A percentile compares a stretch with the other conserved stretches of the same genome.
Evolutionary conservation across 1,284 basidiomycete species (phyloP).

Genomic region (Trichosporon sp.): DNA sequence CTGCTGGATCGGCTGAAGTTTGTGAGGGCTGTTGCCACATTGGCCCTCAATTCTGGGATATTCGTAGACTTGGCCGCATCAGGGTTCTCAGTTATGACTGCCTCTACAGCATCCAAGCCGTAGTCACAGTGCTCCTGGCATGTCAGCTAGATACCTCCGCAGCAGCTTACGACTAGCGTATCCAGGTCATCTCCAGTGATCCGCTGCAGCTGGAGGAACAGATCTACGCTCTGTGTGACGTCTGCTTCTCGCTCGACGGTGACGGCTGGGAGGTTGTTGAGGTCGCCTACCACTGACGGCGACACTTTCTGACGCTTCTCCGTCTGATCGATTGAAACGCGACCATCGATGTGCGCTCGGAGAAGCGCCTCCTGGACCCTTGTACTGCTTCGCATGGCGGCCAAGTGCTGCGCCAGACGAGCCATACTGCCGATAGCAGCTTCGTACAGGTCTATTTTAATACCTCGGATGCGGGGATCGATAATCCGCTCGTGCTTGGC

Average conservation of each 20-base stretch:
- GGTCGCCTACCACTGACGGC: slow-evolving; percentile 43
- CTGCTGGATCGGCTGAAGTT: slow-evolving; percentile 63
- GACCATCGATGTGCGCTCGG: slow-evolving; percentile 58
- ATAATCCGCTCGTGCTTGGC: slow-evolving; percentile 73
- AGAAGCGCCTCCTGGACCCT: slow-evolving; percentile 74
- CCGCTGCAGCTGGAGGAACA: slow-evolving; percentile 77
- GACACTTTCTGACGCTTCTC: slow-evolving; percentile 19
- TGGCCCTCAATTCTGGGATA: slow-evolving; percentile 57
- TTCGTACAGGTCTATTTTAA: slow-evolving; percentile 62
- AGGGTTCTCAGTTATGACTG: slow-evolving; percentile 20
- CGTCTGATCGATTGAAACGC: slow-evolving; percentile 46
- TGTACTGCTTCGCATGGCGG: slow-evolving; percentile 75
- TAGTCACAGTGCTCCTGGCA: slow-evolving; percentile 35
- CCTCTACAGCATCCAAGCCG: slow-evolving; percentile 40
- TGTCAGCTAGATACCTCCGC: neutral
- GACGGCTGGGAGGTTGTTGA: slow-evolving; percentile 44
- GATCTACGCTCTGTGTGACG: slow-evolving; percentile 61
- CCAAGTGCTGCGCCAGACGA: slow-evolving; percentile 82
- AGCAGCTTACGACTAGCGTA: slow-evolving; percentile 61
- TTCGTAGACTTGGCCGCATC: slow-evolving; percentile 47
- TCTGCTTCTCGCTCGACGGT: slow-evolving; percentile 46
- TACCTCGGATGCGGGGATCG: slow-evolving; percentile 49
- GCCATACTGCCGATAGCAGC: slow-evolving; percentile 77
- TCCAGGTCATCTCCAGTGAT: slow-evolving; percentile 73
- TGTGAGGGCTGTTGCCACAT: slow-evolving; percentile 62